Percentiles rank a stretch among this genome's conserved stretches.
Conservation (phyloP, 768 basidiomycete genomes). For the Tylopilus felleus region DNA sequence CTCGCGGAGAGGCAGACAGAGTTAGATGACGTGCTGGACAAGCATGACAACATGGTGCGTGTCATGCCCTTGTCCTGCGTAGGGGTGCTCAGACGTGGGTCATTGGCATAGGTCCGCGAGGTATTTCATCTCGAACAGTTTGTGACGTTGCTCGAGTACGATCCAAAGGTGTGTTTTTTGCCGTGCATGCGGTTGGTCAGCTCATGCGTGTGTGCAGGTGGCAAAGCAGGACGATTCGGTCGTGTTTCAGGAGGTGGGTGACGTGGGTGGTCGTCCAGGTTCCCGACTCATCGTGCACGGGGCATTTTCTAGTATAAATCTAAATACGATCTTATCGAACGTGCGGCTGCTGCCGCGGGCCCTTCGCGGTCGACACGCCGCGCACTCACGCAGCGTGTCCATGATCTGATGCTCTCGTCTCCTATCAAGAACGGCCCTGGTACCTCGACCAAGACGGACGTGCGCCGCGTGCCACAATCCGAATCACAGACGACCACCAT, state of each 20-base stretch:
- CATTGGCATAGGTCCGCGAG: constrained; percentile 64
- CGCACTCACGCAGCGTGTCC: constrained; percentile 52
- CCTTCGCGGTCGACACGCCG: constrained; percentile 60
- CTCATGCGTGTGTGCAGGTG: constrained; percentile 36
- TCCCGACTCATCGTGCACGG: background rate
- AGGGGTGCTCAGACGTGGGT: background rate
- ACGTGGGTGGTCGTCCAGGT: background rate
- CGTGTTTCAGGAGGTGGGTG: constrained; percentile 71
- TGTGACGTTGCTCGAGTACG: constrained; percentile 67
- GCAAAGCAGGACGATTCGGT: constrained; percentile 70
- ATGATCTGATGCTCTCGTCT: constrained; percentile 36
- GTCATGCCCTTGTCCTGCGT: background rate
- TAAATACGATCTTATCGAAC: constrained; percentile 57
- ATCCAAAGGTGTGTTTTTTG: constrained; percentile 57
- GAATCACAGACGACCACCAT: background rate
- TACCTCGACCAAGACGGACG: constrained; percentile 11
- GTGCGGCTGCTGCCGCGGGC: constrained; percentile 39
- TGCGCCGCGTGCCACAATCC: constrained; percentile 5
- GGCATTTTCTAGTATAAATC: constrained; percentile 56
- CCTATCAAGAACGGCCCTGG: constrained; percentile 11
- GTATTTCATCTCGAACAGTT: constrained; percentile 87
- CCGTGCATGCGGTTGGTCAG: background rate
- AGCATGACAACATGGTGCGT: constrained; percentile 75
- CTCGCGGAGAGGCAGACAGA: constrained; percentile 58
- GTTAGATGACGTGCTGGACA: constrained; percentile 55